Base-by-base conservation (phyloP, 805 yeast genomes). In the Ogataea methylovora region DNA sequence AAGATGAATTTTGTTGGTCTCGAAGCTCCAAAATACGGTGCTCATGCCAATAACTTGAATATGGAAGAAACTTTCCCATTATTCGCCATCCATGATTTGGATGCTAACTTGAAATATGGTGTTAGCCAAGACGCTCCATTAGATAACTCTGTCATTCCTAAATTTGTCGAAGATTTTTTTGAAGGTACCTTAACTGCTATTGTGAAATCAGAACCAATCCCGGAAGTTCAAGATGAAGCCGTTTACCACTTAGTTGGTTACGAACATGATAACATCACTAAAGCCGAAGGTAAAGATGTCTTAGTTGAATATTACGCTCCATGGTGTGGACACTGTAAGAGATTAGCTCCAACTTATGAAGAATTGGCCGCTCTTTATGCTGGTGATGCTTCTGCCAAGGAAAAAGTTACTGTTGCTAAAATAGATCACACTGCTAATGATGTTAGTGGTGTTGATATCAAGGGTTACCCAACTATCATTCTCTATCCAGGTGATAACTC, bases 241-340 rank as follows among this genome's bases (percentile, higher is more conserved):
- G 76, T 81, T 35, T 66, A 68, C 56, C 80, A 75, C 52, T 70
- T 90, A 47, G 97, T 90, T 41, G 95, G 86, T 47, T 73, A 77
- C 63, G 85, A 78, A 53, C 92, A 85, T 62, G 81, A 83, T 33
- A 75, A 70, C 23, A 63, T 85, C 39, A 71, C 85, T 34, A 60
- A 60, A 21, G 78, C 79, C 49, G 52, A 55, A 34, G 38, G 52
- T 36, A 81, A 77, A 64, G 90, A 83, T 55, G 79, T 84, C 24
- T 62, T 88, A 37, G 95, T 90, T 37, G 84, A 85, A 67, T 90
- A 88, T 65, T 88, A 84, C 55, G 97, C 97, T 32, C 94, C 94
- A 64, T 88, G 96, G 96, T 87, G 95, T 69, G 94, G 95, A 30
- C 95, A 87, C 70, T 86, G 96, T 70, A 86, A 85, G 71, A 84